Percentiles rank a stretch among this genome's conserved stretches.
phyloP scores from a whole-genome alignment of 2,329 filamentous ascomycete genomes.

The Stagonosporopsis cucurbitacearum region DNA sequence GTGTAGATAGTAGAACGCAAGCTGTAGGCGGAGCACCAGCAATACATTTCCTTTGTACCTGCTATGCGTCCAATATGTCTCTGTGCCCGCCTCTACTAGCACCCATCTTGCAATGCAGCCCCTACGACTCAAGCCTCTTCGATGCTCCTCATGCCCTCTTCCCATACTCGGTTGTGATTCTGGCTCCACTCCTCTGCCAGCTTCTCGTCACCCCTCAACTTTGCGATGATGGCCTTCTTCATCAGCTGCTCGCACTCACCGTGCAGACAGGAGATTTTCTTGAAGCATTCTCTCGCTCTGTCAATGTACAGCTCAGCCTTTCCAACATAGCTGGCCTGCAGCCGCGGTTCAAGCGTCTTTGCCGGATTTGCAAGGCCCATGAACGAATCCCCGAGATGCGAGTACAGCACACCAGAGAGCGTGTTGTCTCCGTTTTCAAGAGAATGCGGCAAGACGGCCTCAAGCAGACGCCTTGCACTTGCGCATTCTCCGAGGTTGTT shows the following conservation, averaged over 20 bases:
- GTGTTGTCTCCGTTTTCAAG: conserved; percentile 72
- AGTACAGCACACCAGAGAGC: conserved; percentile 71
- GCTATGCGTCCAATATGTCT: conserved; percentile 5
- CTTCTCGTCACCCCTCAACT: conserved; percentile 60
- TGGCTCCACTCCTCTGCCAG: conserved; percentile 48
- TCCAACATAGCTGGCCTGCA: conserved; percentile 31
- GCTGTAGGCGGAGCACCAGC: conserved; percentile 31
- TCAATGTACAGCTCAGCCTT: conserved; percentile 47
- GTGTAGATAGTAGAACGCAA: conserved; percentile 37
- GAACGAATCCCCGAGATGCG: conserved; percentile 74
- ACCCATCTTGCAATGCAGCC: neutral
- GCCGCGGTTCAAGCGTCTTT: conserved; percentile 22
- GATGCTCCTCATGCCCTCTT: conserved; percentile 33
- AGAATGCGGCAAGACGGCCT: conserved; percentile 72
- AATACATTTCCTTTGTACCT: conserved; percentile 44
- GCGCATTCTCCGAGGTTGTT: conserved; percentile 73
- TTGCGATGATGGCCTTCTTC: conserved; percentile 81
- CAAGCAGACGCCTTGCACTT: conserved; percentile 68
- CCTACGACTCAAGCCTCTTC: conserved; percentile 6
- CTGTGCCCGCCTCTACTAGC: conserved; percentile 3
- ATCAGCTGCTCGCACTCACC: conserved; percentile 80
- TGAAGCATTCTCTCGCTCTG: conserved; percentile 57
- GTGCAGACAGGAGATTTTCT: conserved; percentile 69
- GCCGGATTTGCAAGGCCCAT: conserved; percentile 74
- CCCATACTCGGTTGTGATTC: conserved; percentile 45